phyloP scores from a whole-genome alignment of 352 stramenopile species.

The Globisporangium cederbergense region DNA sequence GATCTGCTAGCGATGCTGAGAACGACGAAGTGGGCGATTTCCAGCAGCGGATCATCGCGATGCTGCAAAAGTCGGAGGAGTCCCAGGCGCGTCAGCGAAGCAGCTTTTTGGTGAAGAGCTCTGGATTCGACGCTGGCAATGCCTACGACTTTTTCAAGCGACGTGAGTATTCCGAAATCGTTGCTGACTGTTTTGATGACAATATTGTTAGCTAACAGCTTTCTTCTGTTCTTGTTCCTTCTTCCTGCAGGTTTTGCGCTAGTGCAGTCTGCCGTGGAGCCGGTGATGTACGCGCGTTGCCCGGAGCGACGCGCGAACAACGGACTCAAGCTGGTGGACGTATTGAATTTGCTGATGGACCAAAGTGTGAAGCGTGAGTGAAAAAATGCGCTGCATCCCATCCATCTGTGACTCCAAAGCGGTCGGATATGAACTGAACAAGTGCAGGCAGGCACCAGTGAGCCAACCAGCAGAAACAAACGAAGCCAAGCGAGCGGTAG shows the following conservation, averaged over 20 bases:
- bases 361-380: slow-evolving; percentile 1
- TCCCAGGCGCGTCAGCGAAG: slow-evolving; percentile 34
- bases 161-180: slow-evolving; percentile 33
- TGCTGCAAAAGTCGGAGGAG: slow-evolving; percentile 51
- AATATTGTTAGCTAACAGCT: background rate
- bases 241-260: slow-evolving; percentile 22
- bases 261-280: slow-evolving; percentile 18
- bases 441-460: background rate
- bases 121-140: slow-evolving; percentile 49
- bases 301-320: slow-evolving; percentile 4
- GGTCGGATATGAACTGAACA: slow-evolving; percentile 5
- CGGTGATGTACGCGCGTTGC: slow-evolving; percentile 24
- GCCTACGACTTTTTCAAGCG: slow-evolving; percentile 72
- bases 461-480: background rate
- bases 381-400: background rate
- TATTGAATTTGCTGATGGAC: slow-evolving; percentile 8
- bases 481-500: background rate
- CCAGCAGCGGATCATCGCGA: slow-evolving; percentile 46
- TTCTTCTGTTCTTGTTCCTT: background rate
- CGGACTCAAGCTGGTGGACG: slow-evolving; percentile 2
- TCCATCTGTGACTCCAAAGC: background rate
- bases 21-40: slow-evolving; percentile 35
- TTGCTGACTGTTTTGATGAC: background rate
- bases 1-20: background rate
- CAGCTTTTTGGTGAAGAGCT: slow-evolving; percentile 44